phyloP scores from a whole-genome alignment of 2,329 filamentous ascomycete species.

The Trichoderma simmonsii region DNA sequence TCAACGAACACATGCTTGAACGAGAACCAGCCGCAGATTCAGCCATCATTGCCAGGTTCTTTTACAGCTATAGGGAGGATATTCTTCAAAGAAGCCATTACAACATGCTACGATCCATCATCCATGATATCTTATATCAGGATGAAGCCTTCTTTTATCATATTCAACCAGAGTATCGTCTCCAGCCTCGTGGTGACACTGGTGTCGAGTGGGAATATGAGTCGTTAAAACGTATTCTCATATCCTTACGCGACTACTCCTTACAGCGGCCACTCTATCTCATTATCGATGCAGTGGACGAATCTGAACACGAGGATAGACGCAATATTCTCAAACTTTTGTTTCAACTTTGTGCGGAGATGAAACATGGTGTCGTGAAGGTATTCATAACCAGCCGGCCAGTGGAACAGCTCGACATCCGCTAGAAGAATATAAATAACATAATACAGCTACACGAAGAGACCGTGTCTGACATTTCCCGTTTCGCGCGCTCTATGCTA shows the following conservation, averaged over 20 bases:
- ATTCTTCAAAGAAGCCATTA: background rate
- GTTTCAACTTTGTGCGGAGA: background rate
- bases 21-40: background rate
- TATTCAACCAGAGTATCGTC: background rate
- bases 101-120: background rate
- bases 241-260: background rate
- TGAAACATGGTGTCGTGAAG: background rate
- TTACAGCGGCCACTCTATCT: background rate
- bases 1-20: background rate
- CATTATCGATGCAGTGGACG: background rate
- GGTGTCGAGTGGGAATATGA: background rate
- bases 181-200: too few species aligned
- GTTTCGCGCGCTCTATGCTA: background rate
- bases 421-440: background rate
- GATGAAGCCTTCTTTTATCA: background rate
- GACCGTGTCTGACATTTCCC: background rate
- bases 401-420: background rate
- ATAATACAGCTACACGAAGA: background rate
- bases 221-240: background rate
- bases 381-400: background rate
- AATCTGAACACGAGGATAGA: background rate
- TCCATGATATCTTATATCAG: background rate
- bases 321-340: background rate
- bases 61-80: background rate
- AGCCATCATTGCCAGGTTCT: background rate